These are phyloP conservation scores for Mucor circinelloides DNA, from an alignment of 371 early-diverging fungal species.

Conservation along the genomic window DNA sequence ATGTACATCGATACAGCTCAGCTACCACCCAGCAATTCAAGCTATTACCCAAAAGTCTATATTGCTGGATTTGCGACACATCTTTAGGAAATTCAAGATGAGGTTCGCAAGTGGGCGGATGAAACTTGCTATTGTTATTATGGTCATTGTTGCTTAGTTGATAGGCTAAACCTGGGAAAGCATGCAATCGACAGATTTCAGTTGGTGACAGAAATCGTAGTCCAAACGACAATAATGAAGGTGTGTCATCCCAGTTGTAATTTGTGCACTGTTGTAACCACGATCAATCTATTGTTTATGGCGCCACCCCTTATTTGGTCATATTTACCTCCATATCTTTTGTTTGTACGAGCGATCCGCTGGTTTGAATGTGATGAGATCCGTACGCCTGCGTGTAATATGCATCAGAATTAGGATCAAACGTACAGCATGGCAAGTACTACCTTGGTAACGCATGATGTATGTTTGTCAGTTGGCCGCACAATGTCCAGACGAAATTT, in stretches of 20 bases:
- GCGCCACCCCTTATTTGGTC: too few relatives aligned
- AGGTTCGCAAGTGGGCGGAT: constrained; percentile 23
- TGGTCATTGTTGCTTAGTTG: neutral
- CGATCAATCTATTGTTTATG: neutral
- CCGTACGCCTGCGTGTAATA: constrained; percentile 60
- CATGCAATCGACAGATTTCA: constrained; percentile 78
- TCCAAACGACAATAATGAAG: constrained; percentile 57
- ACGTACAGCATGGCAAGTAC: neutral
- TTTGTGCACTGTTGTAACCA: constrained; percentile 17
- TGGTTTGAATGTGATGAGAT: constrained; percentile 65
- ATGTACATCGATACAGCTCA: constrained; percentile 53
- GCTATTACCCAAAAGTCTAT: constrained; percentile 75
- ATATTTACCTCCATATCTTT: constrained; percentile 41
- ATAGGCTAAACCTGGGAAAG: constrained; percentile 49
- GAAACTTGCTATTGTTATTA: neutral
- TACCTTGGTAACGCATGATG: constrained; percentile 78
- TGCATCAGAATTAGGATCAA: constrained; percentile 1
- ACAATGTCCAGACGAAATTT: constrained; percentile 70
- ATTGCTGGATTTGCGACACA: constrained; percentile 58
- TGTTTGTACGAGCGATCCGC: constrained; percentile 70
- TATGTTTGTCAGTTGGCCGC: constrained; percentile 44
- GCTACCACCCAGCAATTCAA: constrained; percentile 75
- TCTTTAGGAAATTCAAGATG: constrained; percentile 55
- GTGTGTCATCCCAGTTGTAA: constrained; percentile 55
- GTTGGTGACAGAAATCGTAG: constrained; percentile 77